Conservation (phyloP, 331 rosid genomes). For the Cucumis variabilis region DNA sequence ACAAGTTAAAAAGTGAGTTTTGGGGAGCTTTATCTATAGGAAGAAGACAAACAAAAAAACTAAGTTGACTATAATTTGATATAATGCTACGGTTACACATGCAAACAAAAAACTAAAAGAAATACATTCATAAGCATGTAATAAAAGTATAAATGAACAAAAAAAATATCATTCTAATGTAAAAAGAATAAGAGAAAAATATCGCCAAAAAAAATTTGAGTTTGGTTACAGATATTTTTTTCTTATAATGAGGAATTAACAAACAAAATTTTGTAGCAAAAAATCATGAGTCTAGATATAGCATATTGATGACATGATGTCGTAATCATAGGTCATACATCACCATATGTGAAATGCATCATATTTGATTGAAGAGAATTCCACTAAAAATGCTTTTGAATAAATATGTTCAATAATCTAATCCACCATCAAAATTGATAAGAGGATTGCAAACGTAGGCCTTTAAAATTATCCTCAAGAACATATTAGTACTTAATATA, state of each 20-base stretch:
- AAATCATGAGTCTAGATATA: slow-evolving; percentile 22
- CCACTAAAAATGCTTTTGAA: slow-evolving; percentile 53
- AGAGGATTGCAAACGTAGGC: neutral
- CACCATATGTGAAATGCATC: slow-evolving; percentile 97
- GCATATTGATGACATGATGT: slow-evolving; percentile 66
- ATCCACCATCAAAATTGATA: neutral
- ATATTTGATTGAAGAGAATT: slow-evolving; percentile 71
- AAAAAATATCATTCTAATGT: neutral
- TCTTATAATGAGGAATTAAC: neutral
- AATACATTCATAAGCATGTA: neutral
- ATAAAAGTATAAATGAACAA: neutral
- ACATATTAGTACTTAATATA: neutral
- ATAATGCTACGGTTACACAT: neutral
- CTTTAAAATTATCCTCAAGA: neutral
- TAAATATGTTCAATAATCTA: neutral
- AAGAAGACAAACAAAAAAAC: neutral
- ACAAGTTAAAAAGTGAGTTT: too few relatives aligned
- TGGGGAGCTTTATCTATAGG: neutral
- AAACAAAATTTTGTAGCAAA: slow-evolving; percentile 47
- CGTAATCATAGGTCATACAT: slow-evolving; percentile 97
- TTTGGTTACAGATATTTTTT: slow-evolving; percentile 35
- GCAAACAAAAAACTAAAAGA: neutral
- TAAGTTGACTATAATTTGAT: neutral
- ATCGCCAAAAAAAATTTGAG: neutral
- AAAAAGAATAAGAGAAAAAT: neutral